Evolutionary conservation across 2,329 filamentous ascomycete genomes (phyloP), one percentile per base, ranked within the genome.

Genomic region (Colletotrichum gigasporum): DNA sequence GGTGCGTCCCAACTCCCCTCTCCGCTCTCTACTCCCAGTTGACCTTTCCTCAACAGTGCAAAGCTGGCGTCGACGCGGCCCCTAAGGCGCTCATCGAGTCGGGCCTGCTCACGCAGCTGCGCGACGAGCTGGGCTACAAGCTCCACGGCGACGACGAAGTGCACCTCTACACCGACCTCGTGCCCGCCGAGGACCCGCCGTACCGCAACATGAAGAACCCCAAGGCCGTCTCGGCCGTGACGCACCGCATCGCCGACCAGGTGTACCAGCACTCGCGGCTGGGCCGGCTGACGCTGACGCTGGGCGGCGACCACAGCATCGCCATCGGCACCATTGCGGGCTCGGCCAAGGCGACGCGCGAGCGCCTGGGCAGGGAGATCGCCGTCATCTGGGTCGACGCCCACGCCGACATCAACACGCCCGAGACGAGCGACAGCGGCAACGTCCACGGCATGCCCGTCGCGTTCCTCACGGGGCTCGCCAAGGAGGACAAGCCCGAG

Each of bases 371-470:
- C 55, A 86, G 91, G 59, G 95, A 98, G 72, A 90, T 97, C 67
- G 96, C 94, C 11, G 93, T 99, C 62, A 96, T 99, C 77, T 99
- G 96, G 96, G 96, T 99, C 30, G 96, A 99, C 79, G 96, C 96
- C 24, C 96, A 99, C 79, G 91, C 95, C 57, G 96, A 99, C 78
- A 97, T 99, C 83, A 99, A 99, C 82, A 94, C 92, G 1, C 96
- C 95, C 55, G 94, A 98, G 86, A 91, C 88, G 48, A 95, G 91
- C 69, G 91, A 86, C 41, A 96, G 91, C 70, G 96, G 96, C 32
- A 98, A 98, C 80, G 91, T 99, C 68, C 96, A 99, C 80, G 96
- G 96, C 71, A 99, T 99, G 96, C 96, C 96, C 2, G 92, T 98
- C 35, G 89, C 93, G 3, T 99, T 98, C 79, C 78, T 97, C 69